Percentiles rank a stretch among this genome's conserved stretches.
phyloP scores from a whole-genome alignment of 768 basidiomycete genomes.

The Naganishia kalamii region DNA sequence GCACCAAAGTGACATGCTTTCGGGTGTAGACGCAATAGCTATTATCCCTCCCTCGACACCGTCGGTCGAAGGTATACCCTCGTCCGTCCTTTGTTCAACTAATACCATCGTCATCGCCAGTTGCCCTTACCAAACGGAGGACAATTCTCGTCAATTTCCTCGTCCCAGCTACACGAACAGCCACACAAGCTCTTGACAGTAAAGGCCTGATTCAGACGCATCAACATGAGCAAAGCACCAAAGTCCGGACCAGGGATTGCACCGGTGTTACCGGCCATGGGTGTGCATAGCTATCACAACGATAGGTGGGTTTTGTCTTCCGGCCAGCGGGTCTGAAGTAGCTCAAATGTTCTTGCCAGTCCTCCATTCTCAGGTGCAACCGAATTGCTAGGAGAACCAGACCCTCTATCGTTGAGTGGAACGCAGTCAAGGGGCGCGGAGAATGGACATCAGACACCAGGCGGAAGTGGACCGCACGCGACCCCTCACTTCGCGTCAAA shows the following conservation, averaged over 20 bases:
- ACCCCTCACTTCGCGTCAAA: conserved; percentile 3
- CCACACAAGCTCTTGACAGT: not conserved
- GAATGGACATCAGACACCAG: not conserved
- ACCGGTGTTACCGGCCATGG: conserved; percentile 43
- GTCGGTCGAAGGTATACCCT: too few species aligned
- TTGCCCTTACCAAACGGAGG: too few species aligned
- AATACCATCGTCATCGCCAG: too few species aligned
- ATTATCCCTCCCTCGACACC: too few species aligned
- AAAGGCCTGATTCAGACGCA: not conserved
- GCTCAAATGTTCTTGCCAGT: not conserved
- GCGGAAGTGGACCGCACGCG: not conserved
- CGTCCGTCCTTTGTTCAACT: too few species aligned
- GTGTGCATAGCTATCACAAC: conserved; percentile 41
- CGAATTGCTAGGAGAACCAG: conserved; percentile 17
- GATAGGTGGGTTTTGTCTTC: not conserved
- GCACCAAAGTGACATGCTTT: not conserved
- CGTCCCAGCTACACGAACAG: too few species aligned
- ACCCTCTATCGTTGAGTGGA: conserved; percentile 5
- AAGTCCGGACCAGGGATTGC: conserved; percentile 28
- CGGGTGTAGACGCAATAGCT: too few species aligned
- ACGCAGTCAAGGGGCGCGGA: not conserved
- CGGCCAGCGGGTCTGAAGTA: not conserved
- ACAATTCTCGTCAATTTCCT: not conserved
- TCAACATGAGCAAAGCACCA: conserved; percentile 9
- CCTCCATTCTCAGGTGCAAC: conserved; percentile 26